Conservation (phyloP, 768 basidiomycete species). For the Crucibulum laeve region DNA sequence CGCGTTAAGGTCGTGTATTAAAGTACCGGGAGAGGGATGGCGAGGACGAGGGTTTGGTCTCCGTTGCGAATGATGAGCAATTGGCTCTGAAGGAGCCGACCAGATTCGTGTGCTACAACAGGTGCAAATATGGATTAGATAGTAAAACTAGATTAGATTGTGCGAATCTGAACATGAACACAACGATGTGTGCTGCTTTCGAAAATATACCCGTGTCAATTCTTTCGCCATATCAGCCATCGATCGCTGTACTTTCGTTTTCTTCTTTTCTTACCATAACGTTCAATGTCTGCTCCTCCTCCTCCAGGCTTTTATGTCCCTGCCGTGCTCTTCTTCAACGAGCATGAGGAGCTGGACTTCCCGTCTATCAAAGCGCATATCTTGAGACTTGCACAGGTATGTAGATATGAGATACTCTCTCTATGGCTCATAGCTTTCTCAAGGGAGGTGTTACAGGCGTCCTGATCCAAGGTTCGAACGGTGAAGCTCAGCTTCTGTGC, state of each 20-base stretch:
- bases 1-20: too few relatives aligned
- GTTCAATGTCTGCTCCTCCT: slow-evolving; percentile 35
- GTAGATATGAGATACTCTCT: slow-evolving; percentile 14
- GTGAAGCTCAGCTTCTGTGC: slow-evolving; percentile 69
- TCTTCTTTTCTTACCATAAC: slow-evolving; percentile 1
- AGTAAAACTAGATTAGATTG: too few relatives aligned
- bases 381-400: slow-evolving; percentile 66
- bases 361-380: slow-evolving; percentile 65
- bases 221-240: background rate
- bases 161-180: too few relatives aligned
- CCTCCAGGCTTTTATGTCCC: slow-evolving; percentile 75
- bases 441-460: slow-evolving; percentile 73
- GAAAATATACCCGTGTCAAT: too few relatives aligned
- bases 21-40: too few relatives aligned
- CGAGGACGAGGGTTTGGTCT: too few relatives aligned
- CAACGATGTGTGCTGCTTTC: too few relatives aligned
- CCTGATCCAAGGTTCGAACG: slow-evolving; percentile 70
- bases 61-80: too few relatives aligned
- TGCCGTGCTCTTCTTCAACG: slow-evolving; percentile 68
- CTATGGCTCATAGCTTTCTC: slow-evolving; percentile 14
- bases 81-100: too few relatives aligned
- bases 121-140: too few relatives aligned
- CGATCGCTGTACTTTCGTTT: background rate
- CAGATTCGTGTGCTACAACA: too few relatives aligned
- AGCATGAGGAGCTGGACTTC: slow-evolving; percentile 68